A percentile compares a stretch with the other conserved stretches of the same genome.
These are phyloP conservation scores for Pharnaceum exiguum DNA, from an alignment of 148 eudicot species.

Conservation along the genomic window DNA sequence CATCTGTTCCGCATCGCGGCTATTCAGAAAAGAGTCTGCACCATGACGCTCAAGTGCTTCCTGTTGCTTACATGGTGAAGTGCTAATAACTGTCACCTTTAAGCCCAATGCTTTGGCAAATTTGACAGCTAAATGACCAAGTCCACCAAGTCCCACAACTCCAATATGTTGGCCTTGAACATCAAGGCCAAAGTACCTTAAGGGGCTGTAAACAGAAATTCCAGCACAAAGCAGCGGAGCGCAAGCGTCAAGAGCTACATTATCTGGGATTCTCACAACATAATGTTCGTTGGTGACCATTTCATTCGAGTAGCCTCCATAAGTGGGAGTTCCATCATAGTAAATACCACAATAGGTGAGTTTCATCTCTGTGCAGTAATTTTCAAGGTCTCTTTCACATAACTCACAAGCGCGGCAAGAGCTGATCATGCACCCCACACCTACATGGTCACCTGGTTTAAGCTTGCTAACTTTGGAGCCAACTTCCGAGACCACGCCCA, in stretches of 20 bases:
- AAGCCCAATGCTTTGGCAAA: slow-evolving; percentile 26
- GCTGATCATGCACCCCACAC: slow-evolving; percentile 31
- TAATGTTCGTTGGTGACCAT: slow-evolving; percentile 21
- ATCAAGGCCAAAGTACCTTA: slow-evolving; percentile 20
- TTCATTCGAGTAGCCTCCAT: slow-evolving; percentile 25
- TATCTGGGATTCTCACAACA: slow-evolving; percentile 14
- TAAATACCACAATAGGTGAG: slow-evolving; percentile 11
- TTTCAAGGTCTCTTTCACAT: slow-evolving; percentile 17
- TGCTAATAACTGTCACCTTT: slow-evolving; percentile 26
- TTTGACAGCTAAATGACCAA: slow-evolving; percentile 29
- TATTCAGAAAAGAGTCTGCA: slow-evolving; percentile 20
- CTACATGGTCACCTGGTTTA: slow-evolving; percentile 24
- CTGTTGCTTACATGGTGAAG: slow-evolving; percentile 16
- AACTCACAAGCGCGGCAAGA: slow-evolving; percentile 23
- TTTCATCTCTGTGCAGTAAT: slow-evolving; percentile 23
- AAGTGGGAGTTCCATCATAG: slow-evolving; percentile 21
- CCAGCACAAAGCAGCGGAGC: slow-evolving; percentile 34
- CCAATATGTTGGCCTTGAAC: slow-evolving; percentile 20
- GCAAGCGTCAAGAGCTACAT: slow-evolving; percentile 9
- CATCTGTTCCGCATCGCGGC: slow-evolving; percentile 13
- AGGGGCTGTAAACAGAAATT: slow-evolving; percentile 24
- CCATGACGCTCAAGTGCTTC: slow-evolving; percentile 23
- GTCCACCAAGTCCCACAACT: slow-evolving; percentile 29
- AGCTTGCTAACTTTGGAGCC: slow-evolving; percentile 15
- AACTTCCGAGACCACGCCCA: slow-evolving; percentile 25